Evolutionary conservation across 2,329 filamentous ascomycete species (phyloP), one percentile per base, ranked within the genome.

Genomic region (Fusarium sublunatum): DNA sequence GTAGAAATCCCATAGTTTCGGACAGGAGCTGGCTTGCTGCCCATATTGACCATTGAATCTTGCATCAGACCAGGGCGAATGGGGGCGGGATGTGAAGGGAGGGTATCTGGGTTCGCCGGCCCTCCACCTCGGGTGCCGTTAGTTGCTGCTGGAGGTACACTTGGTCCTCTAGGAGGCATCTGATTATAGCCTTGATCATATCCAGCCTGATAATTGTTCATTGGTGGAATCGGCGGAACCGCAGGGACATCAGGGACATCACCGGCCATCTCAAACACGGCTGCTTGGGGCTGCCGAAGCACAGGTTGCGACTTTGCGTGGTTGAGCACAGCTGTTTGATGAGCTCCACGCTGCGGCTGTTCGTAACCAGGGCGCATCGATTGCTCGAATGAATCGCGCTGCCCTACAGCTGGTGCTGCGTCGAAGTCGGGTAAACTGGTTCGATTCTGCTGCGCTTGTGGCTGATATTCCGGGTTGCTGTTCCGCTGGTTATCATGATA

Each of bases 221-320:
- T 51, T 11, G 49, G 46, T 13, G 61, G 61, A 28, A 72, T 61
- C 13, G 67, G 58, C 51, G 76, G 82, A 70, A 82, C 77, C 36
- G 77, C 79, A 10, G 88, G 87, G 28, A 88, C 75, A 3, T 81
- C 78, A 22, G 86, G 86, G 19, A 82, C 80, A 66, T 91, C 88
- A 25, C 79, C 83, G 2, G 86, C 87, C 83, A 93, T 89, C 70
- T 92, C 91, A 65, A 92, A 92, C 2, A 91, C 83, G 8, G 90
- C 90, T 3, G 86, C 81, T 67, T 91, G 86, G 4, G 84, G 82
- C 64, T 87, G 82, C 32, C 85, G 81, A 55, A 90, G 76, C 70
- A 90, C 85, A 28, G 88, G 88, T 70, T 91, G 88, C 10, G 88
- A 91, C 64, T 88, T 88, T 13, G 87, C 86, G 58, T 84, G 83